These are phyloP conservation scores for Coccinonectria pachysandricola DNA, from an alignment of 2,329 filamentous ascomycete genomes.

Conservation along the genomic window DNA sequence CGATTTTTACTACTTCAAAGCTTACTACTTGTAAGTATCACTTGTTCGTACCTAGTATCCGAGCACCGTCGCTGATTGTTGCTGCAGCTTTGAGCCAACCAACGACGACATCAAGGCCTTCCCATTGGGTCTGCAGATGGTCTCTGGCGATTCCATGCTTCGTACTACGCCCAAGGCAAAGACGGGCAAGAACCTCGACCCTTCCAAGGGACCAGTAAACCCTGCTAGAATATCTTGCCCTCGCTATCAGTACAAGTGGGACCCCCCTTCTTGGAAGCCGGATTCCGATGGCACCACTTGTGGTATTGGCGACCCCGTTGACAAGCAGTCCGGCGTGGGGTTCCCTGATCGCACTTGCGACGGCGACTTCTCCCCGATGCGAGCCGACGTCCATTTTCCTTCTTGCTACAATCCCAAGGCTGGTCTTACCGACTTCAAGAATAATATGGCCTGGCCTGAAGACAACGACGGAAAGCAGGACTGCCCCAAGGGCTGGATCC, in stretches of 20 bases:
- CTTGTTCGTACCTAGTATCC: constrained; percentile 13
- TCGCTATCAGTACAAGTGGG: constrained; percentile 34
- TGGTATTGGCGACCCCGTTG: constrained; percentile 44
- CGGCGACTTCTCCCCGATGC: constrained; percentile 48
- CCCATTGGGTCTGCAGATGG: constrained; percentile 60
- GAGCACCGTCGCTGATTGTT: constrained; percentile 5
- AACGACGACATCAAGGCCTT: constrained; percentile 60
- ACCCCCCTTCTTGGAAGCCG: constrained; percentile 41
- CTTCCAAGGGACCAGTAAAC: constrained; percentile 40
- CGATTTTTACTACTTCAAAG: constrained; percentile 60
- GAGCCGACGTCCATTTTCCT: constrained; percentile 61
- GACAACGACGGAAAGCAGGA: constrained; percentile 37
- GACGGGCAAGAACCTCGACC: constrained; percentile 39
- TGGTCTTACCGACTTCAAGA: constrained; percentile 48
- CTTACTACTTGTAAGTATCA: constrained; percentile 64
- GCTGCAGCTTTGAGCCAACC: constrained; percentile 46
- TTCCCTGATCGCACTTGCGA: constrained; percentile 64
- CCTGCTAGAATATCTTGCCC: constrained; percentile 52
- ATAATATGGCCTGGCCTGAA: constrained; percentile 57
- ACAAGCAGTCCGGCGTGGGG: constrained; percentile 47
- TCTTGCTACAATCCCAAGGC: constrained; percentile 61
- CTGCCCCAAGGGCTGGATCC: constrained; percentile 44
- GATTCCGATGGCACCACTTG: constrained; percentile 44
- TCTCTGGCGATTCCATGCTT: constrained; percentile 52
- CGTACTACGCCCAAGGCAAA: constrained; percentile 47